Evolutionary conservation across 495 filamentous ascomycete species (phyloP).

Genomic region (Trichoderma gamsii): DNA sequence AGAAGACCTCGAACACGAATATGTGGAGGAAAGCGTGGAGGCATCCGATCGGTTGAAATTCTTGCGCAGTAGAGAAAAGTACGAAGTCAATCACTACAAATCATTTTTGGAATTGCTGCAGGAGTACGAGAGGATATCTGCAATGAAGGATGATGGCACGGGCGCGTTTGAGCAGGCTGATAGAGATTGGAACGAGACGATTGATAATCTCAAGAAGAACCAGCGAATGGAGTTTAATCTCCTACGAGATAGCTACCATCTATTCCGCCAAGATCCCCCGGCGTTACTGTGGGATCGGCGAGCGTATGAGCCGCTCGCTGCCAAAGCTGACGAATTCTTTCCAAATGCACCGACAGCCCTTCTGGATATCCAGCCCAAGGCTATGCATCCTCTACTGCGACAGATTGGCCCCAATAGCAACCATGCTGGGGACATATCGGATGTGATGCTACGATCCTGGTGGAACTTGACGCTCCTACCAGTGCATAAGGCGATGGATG

Average conservation of each 20-base stretch:
- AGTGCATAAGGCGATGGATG: constrained; percentile 23
- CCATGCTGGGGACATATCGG: constrained; percentile 32
- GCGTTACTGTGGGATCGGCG: constrained; percentile 60
- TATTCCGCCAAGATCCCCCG: constrained; percentile 38
- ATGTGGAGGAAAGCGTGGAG: constrained; percentile 4
- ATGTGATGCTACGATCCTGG: constrained; percentile 29
- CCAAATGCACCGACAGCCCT: constrained; percentile 38
- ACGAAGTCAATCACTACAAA: constrained; percentile 19
- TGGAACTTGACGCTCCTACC: constrained; percentile 19
- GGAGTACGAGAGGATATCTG: constrained; percentile 21
- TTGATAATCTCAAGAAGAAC: constrained; percentile 18
- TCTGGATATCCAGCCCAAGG: constrained; percentile 43
- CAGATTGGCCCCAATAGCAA: constrained; percentile 30
- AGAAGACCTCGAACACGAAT: constrained; percentile 29
- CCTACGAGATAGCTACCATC: constrained; percentile 42
- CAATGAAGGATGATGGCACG: constrained; percentile 16
- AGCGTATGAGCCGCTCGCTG: constrained; percentile 46
- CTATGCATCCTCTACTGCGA: constrained; percentile 30
- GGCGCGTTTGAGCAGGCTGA: constrained; percentile 18
- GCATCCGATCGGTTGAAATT: constrained; percentile 14
- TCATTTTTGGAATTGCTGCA: constrained; percentile 25
- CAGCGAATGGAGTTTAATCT: constrained; percentile 25
- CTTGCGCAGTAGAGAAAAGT: constrained; percentile 26
- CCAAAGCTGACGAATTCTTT: constrained; percentile 44
- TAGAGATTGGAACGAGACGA: constrained; percentile 20